Evolutionary conservation across 164 flowering plant species (phyloP).

Genomic region (Vitis cinerea): DNA sequence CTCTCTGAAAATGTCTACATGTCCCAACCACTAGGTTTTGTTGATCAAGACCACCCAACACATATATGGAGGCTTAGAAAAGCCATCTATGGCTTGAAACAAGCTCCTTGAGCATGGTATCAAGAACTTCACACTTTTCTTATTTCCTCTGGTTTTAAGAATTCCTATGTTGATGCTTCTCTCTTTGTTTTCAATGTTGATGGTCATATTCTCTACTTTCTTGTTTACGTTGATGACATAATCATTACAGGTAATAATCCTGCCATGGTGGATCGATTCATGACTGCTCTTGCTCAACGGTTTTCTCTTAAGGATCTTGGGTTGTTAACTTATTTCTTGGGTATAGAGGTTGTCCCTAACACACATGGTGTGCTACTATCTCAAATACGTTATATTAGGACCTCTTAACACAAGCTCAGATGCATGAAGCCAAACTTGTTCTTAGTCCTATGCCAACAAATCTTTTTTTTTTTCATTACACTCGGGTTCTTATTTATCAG

Average conservation of each 20-base stretch:
- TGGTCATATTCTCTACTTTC: not conserved
- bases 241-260: not conserved
- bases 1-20: not conserved
- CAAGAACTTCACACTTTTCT: not conserved
- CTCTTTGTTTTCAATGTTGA: not conserved
- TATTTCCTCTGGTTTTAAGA: not conserved
- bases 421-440: not conserved
- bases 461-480: not conserved
- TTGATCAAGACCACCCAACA: not conserved
- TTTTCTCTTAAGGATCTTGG: not conserved
- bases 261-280: not conserved
- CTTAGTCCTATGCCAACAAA: not conserved
- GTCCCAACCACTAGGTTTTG: not conserved
- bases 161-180: not conserved
- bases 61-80: not conserved
- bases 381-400: not conserved
- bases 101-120: not conserved
- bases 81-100: not conserved
- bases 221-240: not conserved
- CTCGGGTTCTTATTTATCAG: not conserved
- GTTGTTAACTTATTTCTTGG: not conserved
- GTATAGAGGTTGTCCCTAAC: not conserved
- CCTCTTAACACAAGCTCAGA: not conserved
- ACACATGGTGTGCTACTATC: not conserved
- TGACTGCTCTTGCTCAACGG: not conserved